Evolutionary conservation across 306 rosid genomes (phyloP).

Genomic region (Prunus persica): Prunus_persica_NCBIv2 NC_034010.1:20712501-20713000

Average conservation of each 20-base stretch:
- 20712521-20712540: not conserved
- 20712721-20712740: not conserved
- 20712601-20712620: not conserved
- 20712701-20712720: not conserved
- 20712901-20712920: not conserved
- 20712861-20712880: not conserved
- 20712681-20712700: not conserved
- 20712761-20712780: constrained; percentile 1
- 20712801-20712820: not conserved
- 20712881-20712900: not conserved
- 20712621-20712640: not conserved
- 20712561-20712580: not conserved
- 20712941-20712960: too few species aligned
- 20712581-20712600: not conserved
- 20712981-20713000: too few species aligned
- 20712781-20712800: not conserved
- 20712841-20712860: not conserved
- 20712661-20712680: not conserved
- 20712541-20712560: not conserved
- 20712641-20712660: not conserved
- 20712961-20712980: too few species aligned
- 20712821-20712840: not conserved
- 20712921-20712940: not conserved
- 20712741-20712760: not conserved
- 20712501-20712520: too few species aligned